Conservation (phyloP, 2,329 filamentous ascomycete species). For the Epicoccum nigrum region DNA sequence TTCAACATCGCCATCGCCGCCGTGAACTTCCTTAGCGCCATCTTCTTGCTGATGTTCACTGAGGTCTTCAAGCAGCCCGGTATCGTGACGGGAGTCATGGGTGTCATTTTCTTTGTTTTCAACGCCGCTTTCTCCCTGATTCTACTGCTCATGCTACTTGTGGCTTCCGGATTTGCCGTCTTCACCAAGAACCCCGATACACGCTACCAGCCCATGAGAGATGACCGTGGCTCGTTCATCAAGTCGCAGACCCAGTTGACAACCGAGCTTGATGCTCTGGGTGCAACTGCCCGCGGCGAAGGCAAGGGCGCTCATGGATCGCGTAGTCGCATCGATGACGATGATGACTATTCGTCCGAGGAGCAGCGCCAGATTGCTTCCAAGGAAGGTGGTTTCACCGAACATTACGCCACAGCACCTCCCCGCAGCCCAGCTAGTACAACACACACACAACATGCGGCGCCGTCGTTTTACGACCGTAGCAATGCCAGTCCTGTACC, state of each 20-base stretch:
- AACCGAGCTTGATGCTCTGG: slow-evolving; percentile 88
- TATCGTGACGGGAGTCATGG: slow-evolving; percentile 85
- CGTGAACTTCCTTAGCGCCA: slow-evolving; percentile 87
- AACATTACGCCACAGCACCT: slow-evolving; percentile 49
- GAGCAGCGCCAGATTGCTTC: slow-evolving; percentile 36
- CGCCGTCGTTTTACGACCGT: slow-evolving; percentile 45
- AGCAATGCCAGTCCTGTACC: slow-evolving; percentile 37
- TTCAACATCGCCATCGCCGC: slow-evolving; percentile 94
- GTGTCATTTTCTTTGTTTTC: slow-evolving; percentile 85
- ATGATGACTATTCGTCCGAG: slow-evolving; percentile 67
- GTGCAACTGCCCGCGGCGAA: slow-evolving; percentile 86
- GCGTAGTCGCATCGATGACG: slow-evolving; percentile 71
- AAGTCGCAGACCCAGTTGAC: slow-evolving; percentile 89
- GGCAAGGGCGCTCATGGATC: slow-evolving; percentile 52
- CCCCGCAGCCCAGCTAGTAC: slow-evolving; percentile 56
- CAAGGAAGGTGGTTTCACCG: slow-evolving; percentile 49
- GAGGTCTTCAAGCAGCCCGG: slow-evolving; percentile 82
- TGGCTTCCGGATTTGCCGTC: slow-evolving; percentile 78
- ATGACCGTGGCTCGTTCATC: slow-evolving; percentile 96
- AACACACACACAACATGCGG: slow-evolving; percentile 11
- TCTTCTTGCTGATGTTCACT: slow-evolving; percentile 89
- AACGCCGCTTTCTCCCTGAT: slow-evolving; percentile 85
- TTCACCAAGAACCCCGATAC: slow-evolving; percentile 93
- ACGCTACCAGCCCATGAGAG: slow-evolving; percentile 94
- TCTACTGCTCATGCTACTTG: slow-evolving; percentile 79